Evolutionary conservation across 306 rosid genomes (phyloP).

Genomic region (Vigna nakashimae): DNA sequence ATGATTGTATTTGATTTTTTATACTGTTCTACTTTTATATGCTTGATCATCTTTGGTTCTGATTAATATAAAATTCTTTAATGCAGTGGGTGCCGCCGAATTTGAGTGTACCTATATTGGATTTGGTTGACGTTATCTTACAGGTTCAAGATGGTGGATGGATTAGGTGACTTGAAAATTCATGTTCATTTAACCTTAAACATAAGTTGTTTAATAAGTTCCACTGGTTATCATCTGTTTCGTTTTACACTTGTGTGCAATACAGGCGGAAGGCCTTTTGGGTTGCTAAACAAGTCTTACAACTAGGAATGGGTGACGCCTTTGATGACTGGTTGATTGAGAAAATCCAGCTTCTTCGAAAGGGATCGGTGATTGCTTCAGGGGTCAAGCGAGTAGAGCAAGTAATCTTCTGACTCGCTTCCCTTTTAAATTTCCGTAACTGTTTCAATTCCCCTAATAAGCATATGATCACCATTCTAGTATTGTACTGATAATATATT

Average conservation of each 20-base stretch:
- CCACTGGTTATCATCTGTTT: slow-evolving; percentile 19
- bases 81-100: slow-evolving; percentile 98
- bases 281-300: slow-evolving; percentile 97
- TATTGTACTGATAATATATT: slow-evolving; percentile 47
- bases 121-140: slow-evolving; percentile 92
- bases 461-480: slow-evolving; percentile 6
- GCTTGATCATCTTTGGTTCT: slow-evolving; percentile 39
- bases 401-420: slow-evolving; percentile 52
- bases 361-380: slow-evolving; percentile 85
- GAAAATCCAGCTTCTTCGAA: slow-evolving; percentile 90
- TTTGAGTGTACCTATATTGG: slow-evolving; percentile 85
- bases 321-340: slow-evolving; percentile 97
- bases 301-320: slow-evolving; percentile 99
- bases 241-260: slow-evolving; percentile 40
- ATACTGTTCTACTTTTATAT: slow-evolving; percentile 13
- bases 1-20: slow-evolving; percentile 28
- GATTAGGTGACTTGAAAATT: slow-evolving; percentile 75
- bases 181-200: slow-evolving; percentile 13
- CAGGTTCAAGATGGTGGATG: slow-evolving; percentile 99
- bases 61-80: slow-evolving; percentile 43
- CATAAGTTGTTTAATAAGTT: slow-evolving; percentile 27
- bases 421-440: slow-evolving; percentile 22
- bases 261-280: slow-evolving; percentile 94
- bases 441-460: slow-evolving; percentile 28
- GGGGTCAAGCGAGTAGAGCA: slow-evolving; percentile 85